Percentiles rank a stretch among this genome's conserved stretches.
phyloP scores from a whole-genome alignment of 306 rosid species.

The Lagenaria siceraria region DNA sequence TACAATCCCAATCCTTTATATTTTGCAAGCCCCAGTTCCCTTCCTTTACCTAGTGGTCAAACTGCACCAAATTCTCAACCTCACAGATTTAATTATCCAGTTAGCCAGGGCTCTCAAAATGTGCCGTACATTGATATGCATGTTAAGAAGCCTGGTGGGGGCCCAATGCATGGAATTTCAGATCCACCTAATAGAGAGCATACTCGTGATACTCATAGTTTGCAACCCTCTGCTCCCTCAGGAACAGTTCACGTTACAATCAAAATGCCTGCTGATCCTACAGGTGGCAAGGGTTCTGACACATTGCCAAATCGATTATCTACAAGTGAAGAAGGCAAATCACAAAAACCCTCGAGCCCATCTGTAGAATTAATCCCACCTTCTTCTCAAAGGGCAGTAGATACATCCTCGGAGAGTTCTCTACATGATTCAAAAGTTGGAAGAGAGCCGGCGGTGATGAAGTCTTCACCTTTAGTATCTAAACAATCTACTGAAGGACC shows the following conservation, averaged over 20 bases:
- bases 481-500: constrained; percentile 21
- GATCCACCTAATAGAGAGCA: constrained; percentile 36
- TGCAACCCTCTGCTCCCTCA: constrained; percentile 19
- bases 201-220: constrained; percentile 34
- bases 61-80: constrained; percentile 58
- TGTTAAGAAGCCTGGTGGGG: constrained; percentile 41
- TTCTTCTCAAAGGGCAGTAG: constrained; percentile 23
- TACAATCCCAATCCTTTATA: constrained; percentile 26
- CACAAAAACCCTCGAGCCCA: constrained; percentile 22
- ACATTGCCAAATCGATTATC: constrained; percentile 17
- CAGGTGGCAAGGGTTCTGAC: constrained; percentile 30
- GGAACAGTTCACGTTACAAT: constrained; percentile 30
- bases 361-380: constrained; percentile 27
- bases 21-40: constrained; percentile 36
- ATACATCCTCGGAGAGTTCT: constrained; percentile 16
- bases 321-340: constrained; percentile 33
- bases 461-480: constrained; percentile 15
- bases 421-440: constrained; percentile 21
- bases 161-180: constrained; percentile 23
- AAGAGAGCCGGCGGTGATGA: constrained; percentile 20
- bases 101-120: constrained; percentile 44
- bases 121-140: constrained; percentile 27
- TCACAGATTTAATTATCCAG: constrained; percentile 43
- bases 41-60: constrained; percentile 44
- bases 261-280: constrained; percentile 29